Evolutionary conservation across 116 monocot genomes (phyloP), one percentile per base, ranked within the genome.

Genomic region (Dioscorea cayenensis): DNA sequence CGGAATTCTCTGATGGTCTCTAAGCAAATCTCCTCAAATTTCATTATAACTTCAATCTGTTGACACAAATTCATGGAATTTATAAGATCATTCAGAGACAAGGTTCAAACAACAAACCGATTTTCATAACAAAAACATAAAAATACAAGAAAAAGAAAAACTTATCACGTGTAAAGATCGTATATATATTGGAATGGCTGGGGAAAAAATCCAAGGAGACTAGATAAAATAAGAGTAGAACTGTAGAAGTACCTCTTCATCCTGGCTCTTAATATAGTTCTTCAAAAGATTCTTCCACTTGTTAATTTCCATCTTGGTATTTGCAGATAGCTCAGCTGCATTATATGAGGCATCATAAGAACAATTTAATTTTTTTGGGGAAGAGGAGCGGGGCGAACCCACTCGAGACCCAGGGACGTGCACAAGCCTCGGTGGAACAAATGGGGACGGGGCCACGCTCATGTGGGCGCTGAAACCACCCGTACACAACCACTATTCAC

Each of bases 21-120:
- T 60, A 77, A 60, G 74, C 89, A 95, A 73, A 95, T 95, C 75
- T 95, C 91, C 71, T 95, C 95, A 69, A 92, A 96, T 69, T 96
- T 92, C 71, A 92, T 28, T 66, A 96, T 80, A 36, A 87, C 75
- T 77, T 90, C 92, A 76, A 92, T 86, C 92, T 92, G 76, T 60
- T 72, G 59, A 69, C 32, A 21, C 51, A 43, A 43, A 9, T 43
- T 43, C 43, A n/a, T n/a, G 17, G 14, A 55, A 55, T 5, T 18
- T 16, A 18, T 55, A 55, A 55, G 17, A n/a, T 55, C 19, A n/a
- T 55, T 55, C 17, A 16, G 16, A 18, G 10, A 55, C 16, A 55
- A 18, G 16, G 5, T 16, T 18, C n/a, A 55, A 55, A n/a, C 17
- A 63, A 23, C 23, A 7, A 4, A 67, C 38, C 19, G 6, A 12